phyloP scores from a whole-genome alignment of 192 early-diverging fungal genomes.

The Coemansia umbellata region DNA sequence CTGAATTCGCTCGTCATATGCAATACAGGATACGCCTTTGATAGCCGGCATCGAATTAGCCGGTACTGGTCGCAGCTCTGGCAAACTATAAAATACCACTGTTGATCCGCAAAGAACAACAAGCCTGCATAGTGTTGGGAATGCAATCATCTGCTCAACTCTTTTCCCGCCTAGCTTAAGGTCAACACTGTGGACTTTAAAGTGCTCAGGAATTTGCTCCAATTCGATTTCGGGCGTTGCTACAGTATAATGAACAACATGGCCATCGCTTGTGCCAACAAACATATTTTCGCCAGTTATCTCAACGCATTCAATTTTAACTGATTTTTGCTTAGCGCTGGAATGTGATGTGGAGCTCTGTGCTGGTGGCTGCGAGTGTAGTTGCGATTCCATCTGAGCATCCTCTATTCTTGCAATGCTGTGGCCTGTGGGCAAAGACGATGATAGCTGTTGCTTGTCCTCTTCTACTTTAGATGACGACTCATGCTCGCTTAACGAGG shows the following conservation, averaged over 20 bases:
- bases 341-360: too few species aligned
- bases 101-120: conserved; percentile 40
- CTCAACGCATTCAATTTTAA: conserved; percentile 36
- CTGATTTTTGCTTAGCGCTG: not conserved
- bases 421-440: not conserved
- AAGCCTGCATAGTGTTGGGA: conserved; percentile 25
- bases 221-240: conserved; percentile 12
- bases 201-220: conserved; percentile 6
- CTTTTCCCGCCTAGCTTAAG: conserved; percentile 28
- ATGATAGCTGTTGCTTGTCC: not conserved
- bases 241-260: conserved; percentile 32
- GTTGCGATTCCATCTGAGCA: not conserved
- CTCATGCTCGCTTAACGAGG: not conserved
- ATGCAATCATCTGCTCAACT: conserved; percentile 42
- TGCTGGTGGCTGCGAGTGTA: not conserved
- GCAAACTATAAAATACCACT: conserved; percentile 18
- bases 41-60: conserved; percentile 13
- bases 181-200: conserved; percentile 16
- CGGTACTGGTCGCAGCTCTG: conserved; percentile 19
- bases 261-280: conserved; percentile 38
- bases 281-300: conserved; percentile 28
- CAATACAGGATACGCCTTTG: conserved; percentile 38
- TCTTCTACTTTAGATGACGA: not conserved
- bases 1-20: conserved; percentile 35
- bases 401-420: not conserved